Evolutionary conservation across 2,329 filamentous ascomycete species (phyloP), one percentile per base, ranked within the genome.

Genomic region (Bipolaris gigantea): DNA sequence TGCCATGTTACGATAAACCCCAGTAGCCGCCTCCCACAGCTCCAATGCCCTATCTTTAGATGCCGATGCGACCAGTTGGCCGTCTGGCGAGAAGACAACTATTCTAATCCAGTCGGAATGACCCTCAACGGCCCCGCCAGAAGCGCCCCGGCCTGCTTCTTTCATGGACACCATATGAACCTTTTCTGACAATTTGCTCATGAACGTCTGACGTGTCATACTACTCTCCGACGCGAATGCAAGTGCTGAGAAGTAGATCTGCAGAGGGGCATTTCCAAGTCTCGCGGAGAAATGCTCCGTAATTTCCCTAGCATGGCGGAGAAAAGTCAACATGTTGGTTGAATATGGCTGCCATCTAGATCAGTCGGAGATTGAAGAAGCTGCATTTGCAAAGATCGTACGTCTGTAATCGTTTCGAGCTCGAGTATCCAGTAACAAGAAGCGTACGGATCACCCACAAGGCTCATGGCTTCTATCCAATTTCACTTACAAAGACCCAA

Each of bases 391-490:
- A 23, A 50, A 53, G 13, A 15, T 18, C 27, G 23, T 60, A 65
- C 60, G 6, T 10, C 19, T 25, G 25, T 30, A 53, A 59, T 49
- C 34, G 40, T 35, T 19, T 56, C 36, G n/a, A 66, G 55, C 7
- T 25, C 7, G 6, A 6, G 34, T 57, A 7, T 50, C 34, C 63
- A 50, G 9, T 56, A 18, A 3, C 72, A 43, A 1, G 61, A 73
- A 50, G 61, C 41, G 7, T 59, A 56, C 6, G 71, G 32, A 34
- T 60, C 55, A 9, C 48, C 41, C 15, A 75, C 54, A 4, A 77
- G 66, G 41, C 75, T 74, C 2, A 80, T 66, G 30, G 74, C 72
- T 51, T 81, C 77, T 2, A 81, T 62, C 77, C 76, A 2, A 64
- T 50, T 34, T 62, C 59, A 8, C 48, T 53, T 19, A 39, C 50